These are phyloP conservation scores for Arctium minus DNA, from an alignment of 129 eudicot genomes.

Conservation along the genomic window DNA sequence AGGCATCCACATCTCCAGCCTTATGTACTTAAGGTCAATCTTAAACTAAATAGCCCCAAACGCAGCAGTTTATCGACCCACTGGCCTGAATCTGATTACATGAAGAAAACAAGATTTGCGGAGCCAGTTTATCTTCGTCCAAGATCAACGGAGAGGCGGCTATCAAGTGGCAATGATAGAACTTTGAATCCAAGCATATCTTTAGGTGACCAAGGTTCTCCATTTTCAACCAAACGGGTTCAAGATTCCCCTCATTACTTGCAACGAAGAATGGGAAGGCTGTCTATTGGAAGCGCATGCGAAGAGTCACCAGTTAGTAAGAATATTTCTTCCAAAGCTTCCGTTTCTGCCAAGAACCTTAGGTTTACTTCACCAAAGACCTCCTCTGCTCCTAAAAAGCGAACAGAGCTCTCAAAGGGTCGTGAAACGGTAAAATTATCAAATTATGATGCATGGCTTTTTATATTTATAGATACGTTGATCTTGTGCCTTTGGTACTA, in stretches of 20 bases:
- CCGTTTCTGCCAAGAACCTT: constrained; percentile 36
- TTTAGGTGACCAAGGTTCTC: constrained; percentile 57
- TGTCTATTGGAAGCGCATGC: constrained; percentile 48
- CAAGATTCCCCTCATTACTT: constrained; percentile 35
- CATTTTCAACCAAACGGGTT: constrained; percentile 36
- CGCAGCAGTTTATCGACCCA: constrained; percentile 46
- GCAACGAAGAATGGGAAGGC: constrained; percentile 38
- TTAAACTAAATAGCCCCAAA: constrained; percentile 62
- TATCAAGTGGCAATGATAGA: constrained; percentile 71
- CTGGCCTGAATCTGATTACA: constrained; percentile 54
- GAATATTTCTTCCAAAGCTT: constrained; percentile 40
- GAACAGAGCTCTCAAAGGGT: constrained; percentile 47
- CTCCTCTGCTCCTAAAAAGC: constrained; percentile 42
- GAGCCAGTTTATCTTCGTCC: constrained; percentile 51
- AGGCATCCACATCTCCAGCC: constrained; percentile 80
- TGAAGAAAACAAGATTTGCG: constrained; percentile 63
- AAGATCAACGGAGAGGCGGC: constrained; percentile 42
- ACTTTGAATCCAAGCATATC: constrained; percentile 86
- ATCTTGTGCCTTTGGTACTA: background rate
- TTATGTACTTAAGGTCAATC: constrained; percentile 71
- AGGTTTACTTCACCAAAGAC: constrained; percentile 44
- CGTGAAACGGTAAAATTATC: constrained; percentile 52
- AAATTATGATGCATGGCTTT: background rate
- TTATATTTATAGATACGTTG: background rate
- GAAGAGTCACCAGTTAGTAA: constrained; percentile 38